Conservation (phyloP, 163 green algal species). For the Scenedesmus sp. region DNA sequence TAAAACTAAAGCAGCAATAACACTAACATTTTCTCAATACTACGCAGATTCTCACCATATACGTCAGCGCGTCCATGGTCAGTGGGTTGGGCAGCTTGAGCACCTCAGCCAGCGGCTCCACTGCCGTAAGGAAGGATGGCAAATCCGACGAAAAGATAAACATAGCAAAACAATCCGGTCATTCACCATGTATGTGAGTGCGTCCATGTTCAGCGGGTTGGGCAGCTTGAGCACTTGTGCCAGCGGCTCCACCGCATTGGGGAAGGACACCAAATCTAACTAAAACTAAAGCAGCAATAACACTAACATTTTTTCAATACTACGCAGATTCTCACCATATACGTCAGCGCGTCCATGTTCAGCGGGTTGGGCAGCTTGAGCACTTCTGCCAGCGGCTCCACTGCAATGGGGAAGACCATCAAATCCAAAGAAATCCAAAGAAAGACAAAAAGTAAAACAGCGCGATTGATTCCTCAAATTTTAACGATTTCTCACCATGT, state of each 20-base stretch:
- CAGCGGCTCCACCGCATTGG: constrained; percentile 16
- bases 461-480: too few relatives aligned
- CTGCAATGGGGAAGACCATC: not conserved
- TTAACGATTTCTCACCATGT: constrained; percentile 7
- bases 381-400: constrained; percentile 34
- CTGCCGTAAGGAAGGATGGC: not conserved
- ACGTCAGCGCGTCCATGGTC: constrained; percentile 28
- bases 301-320: too few relatives aligned
- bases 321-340: not conserved
- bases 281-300: too few relatives aligned
- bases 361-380: constrained; percentile 38
- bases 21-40: too few relatives aligned
- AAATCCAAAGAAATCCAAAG: too few relatives aligned
- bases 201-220: constrained; percentile 24
- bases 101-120: constrained; percentile 36
- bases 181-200: constrained; percentile 27
- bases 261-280: not conserved
- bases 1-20: too few relatives aligned
- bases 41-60: not conserved
- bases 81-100: constrained; percentile 38
- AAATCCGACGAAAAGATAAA: too few relatives aligned
- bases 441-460: too few relatives aligned
- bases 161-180: too few relatives aligned
- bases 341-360: constrained; percentile 26
- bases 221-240: constrained; percentile 37